Base-by-base conservation (phyloP, 805 yeast species). In the Candida oleophila region DNA sequence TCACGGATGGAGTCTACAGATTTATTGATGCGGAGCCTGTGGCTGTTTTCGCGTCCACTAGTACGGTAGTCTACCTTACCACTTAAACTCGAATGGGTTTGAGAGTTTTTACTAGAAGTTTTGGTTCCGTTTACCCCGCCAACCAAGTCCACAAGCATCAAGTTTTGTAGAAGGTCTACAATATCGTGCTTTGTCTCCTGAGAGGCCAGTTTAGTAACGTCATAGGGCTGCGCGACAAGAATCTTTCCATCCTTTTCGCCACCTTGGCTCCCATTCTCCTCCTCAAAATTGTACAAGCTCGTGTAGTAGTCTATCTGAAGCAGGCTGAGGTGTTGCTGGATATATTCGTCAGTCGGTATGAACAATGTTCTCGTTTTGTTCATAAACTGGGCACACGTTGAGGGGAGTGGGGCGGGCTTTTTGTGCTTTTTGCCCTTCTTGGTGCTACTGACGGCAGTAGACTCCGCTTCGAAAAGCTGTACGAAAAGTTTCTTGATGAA, bases 341-440 rank as follows among this genome's bases (percentile, higher is more conserved):
- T 49, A 39, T 49, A 55, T 5, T 55, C 57, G 45, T 72, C 72
- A 1, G 68, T 55, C 11, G 76, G 77, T 2, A 72, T 33, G 19
- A 73, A 55, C 1, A 70, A 34, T 2, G 76, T 68, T 12, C 60
- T 53, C 1, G 54, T 55, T 7, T 55, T 51, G 11, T 50, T 43
- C 28, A 69, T 47, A 44, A 66, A 65, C 12, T 55, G 55, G 21
- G 54, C 56, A 54, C 77, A 72, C 4, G 62, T 36, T 3, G 18
- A 35, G 2, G 64, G 61, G 5, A 57, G 42, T 7, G 34, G 40
- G 41, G 45, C 30, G 40, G 33, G 37, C 28, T 49, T 49, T 33
- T 49, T 53, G n/a, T 18, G 48, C 40, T 35, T 45, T 38, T 49
- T 41, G n/a, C 37, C 32, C 41, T 32, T 38, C 36, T 9, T 35